These are phyloP conservation scores for Phytophthora sp. DNA, from an alignment of 352 stramenopile species.

Conservation along the genomic window DNA sequence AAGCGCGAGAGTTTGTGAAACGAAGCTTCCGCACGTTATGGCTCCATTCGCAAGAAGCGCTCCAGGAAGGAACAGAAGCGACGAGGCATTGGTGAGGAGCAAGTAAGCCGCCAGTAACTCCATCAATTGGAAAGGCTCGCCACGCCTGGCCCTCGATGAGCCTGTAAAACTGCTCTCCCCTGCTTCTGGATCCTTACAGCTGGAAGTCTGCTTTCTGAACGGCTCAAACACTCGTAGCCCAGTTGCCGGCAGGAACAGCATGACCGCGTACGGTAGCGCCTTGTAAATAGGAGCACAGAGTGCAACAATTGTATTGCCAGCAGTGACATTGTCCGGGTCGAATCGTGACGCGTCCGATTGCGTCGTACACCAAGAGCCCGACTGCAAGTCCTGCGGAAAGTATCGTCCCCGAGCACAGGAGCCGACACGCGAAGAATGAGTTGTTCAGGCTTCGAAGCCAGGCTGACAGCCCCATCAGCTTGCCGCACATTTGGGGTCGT, in stretches of 20 bases:
- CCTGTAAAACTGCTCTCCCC: constrained; percentile 16
- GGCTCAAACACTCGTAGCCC: constrained; percentile 63
- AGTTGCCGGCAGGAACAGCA: constrained; percentile 55
- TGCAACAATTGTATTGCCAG: constrained; percentile 50
- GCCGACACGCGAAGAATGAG: constrained; percentile 72
- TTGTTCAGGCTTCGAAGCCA: constrained; percentile 61
- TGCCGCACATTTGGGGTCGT: constrained; percentile 46
- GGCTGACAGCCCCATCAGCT: too few relatives aligned
- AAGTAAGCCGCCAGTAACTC: constrained; percentile 51
- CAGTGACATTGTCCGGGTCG: constrained; percentile 32
- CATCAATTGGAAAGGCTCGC: constrained; percentile 57
- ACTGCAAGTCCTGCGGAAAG: constrained; percentile 41
- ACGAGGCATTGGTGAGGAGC: constrained; percentile 43
- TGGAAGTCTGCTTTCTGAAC: constrained; percentile 43
- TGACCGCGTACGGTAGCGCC: constrained; percentile 47
- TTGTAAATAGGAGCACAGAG: constrained; percentile 69
- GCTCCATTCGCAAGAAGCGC: constrained; percentile 64
- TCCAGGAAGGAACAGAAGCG: constrained; percentile 56
- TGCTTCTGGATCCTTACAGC: background rate
- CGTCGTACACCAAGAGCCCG: constrained; percentile 64
- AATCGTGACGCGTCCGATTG: constrained; percentile 16
- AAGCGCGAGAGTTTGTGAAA: constrained; percentile 47
- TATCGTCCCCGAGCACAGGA: constrained; percentile 48
- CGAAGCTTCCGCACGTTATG: constrained; percentile 42
- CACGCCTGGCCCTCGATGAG: constrained; percentile 56